A percentile compares a stretch with the other conserved stretches of the same genome.
phyloP scores from a whole-genome alignment of 441 rosid genomes.

The Aquilaria agallochum region DNA sequence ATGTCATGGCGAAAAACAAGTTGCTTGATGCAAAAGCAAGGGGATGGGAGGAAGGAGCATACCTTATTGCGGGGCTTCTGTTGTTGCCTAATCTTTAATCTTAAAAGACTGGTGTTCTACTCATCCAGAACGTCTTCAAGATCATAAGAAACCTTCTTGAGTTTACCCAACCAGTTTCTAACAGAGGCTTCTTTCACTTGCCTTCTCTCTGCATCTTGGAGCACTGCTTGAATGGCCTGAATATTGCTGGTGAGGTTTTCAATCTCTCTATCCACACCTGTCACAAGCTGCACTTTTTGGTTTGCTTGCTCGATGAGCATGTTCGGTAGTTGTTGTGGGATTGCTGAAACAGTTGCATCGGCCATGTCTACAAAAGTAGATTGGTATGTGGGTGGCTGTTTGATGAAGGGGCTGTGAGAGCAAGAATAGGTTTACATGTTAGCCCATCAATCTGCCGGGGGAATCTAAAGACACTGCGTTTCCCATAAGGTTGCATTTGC shows the following conservation, averaged over 20 bases:
- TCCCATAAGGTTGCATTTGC: too few relatives aligned
- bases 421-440: too few relatives aligned
- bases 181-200: slow-evolving; percentile 7
- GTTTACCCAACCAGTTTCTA: slow-evolving; percentile 10
- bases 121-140: slow-evolving; percentile 9
- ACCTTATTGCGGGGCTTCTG: slow-evolving; percentile 8
- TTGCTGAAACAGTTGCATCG: slow-evolving; percentile 10
- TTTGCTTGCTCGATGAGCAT: neutral
- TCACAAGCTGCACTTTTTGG: slow-evolving; percentile 4
- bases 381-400: neutral
- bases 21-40: slow-evolving; percentile 7
- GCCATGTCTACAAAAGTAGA: neutral
- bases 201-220: slow-evolving; percentile 12
- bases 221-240: slow-evolving; percentile 5
- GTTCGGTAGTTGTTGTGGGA: slow-evolving; percentile 4
- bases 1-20: slow-evolving; percentile 5
- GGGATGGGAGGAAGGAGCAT: neutral
- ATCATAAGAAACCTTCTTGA: slow-evolving; percentile 15
- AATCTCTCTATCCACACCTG: slow-evolving; percentile 7
- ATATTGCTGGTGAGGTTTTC: slow-evolving; percentile 1
- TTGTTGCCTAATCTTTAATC: neutral
- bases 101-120: slow-evolving; percentile 3
- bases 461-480: too few relatives aligned
- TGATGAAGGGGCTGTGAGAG: too few relatives aligned
- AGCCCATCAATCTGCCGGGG: too few relatives aligned